Conservation (phyloP, 305 asterid genomes). For the Plantago lanceolata region DNA sequence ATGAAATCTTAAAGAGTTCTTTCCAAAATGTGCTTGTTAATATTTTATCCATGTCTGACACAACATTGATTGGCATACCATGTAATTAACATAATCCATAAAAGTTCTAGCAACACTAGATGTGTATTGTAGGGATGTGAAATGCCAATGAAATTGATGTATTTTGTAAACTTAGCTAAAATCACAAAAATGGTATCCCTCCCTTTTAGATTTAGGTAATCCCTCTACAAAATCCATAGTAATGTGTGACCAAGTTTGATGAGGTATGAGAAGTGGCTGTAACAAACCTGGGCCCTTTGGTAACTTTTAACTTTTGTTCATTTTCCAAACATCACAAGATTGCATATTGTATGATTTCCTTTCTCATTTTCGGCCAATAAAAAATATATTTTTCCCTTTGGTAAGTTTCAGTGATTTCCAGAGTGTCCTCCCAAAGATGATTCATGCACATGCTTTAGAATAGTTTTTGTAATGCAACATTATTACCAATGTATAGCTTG, state of each 20-base stretch:
- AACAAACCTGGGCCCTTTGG: background rate
- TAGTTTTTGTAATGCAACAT: background rate
- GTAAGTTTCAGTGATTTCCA: background rate
- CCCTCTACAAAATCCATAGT: background rate
- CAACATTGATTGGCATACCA: no score
- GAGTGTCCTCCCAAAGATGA: slow-evolving; percentile 7
- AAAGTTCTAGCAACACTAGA: background rate
- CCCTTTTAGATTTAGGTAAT: background rate
- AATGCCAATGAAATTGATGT: background rate
- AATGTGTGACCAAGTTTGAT: background rate
- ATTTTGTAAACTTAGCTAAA: background rate
- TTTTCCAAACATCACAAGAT: background rate
- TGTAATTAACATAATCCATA: background rate
- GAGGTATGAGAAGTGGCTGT: background rate
- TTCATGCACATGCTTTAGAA: background rate
- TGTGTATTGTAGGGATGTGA: background rate
- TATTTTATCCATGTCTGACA: no score
- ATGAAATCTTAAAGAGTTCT: no score
- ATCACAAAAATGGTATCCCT: background rate
- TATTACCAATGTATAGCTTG: background rate
- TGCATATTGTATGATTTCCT: background rate
- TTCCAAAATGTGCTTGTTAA: no score
- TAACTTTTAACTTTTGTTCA: background rate
- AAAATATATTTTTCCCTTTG: background rate
- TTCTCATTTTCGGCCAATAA: slow-evolving; percentile 1